phyloP scores from a whole-genome alignment of 352 stramenopile genomes.

The Globisporangium megalacanthum region DNA sequence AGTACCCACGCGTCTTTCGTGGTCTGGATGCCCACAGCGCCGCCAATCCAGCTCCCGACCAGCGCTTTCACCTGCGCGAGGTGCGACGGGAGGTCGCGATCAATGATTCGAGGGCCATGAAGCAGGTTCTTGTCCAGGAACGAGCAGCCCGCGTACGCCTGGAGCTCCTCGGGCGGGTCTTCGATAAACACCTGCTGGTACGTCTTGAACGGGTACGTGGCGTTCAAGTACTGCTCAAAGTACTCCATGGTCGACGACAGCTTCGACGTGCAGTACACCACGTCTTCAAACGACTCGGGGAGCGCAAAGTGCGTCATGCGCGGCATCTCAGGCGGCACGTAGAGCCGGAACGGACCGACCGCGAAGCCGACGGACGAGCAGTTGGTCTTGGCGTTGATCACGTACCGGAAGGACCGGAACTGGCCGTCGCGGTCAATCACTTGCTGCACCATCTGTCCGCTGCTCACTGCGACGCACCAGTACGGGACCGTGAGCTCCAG shows the following conservation, averaged over 20 bases:
- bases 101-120: constrained; percentile 75
- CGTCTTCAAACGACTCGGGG: constrained; percentile 67
- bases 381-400: constrained; percentile 77
- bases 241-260: constrained; percentile 72
- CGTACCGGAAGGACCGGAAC: constrained; percentile 70
- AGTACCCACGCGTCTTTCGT: constrained; percentile 84
- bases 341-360: constrained; percentile 71
- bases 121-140: constrained; percentile 77
- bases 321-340: constrained; percentile 70
- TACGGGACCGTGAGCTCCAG: constrained; percentile 76
- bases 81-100: constrained; percentile 74
- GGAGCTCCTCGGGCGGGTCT: constrained; percentile 66
- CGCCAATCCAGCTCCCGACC: constrained; percentile 74
- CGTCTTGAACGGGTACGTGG: constrained; percentile 78
- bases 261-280: constrained; percentile 71
- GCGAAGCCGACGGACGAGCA: constrained; percentile 79
- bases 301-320: constrained; percentile 82
- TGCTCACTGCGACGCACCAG: constrained; percentile 79
- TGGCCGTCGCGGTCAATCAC: constrained; percentile 52
- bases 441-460: constrained; percentile 82
- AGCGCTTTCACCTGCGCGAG: constrained; percentile 76
- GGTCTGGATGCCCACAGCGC: constrained; percentile 75
- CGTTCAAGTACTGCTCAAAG: constrained; percentile 66
- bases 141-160: constrained; percentile 59
- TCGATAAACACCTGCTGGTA: constrained; percentile 88